Conservation (phyloP, 164 flowering plant genomes). For the Magnolia changhungtana region DNA sequence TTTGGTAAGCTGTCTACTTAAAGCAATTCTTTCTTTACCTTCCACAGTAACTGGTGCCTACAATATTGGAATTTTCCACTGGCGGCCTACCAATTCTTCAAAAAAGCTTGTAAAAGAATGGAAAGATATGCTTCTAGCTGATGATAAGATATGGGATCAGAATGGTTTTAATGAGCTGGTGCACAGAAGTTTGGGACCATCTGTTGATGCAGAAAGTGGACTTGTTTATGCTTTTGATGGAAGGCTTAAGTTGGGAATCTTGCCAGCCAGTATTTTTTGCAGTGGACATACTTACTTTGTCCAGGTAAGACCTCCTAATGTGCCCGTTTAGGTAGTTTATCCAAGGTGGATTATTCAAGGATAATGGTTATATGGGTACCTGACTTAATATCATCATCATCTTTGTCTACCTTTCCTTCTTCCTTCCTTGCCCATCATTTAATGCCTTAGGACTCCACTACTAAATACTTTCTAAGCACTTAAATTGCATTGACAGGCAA, state of each 20-base stretch:
- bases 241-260: conserved; percentile 74
- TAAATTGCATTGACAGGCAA: conserved; percentile 45
- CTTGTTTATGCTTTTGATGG: conserved; percentile 91
- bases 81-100: conserved; percentile 85
- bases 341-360: not conserved
- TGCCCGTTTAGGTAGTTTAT: conserved; percentile 5
- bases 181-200: conserved; percentile 72
- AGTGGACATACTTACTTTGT: conserved; percentile 98
- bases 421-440: not conserved
- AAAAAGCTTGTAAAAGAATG: conserved; percentile 81
- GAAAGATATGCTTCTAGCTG: conserved; percentile 79
- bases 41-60: conserved; percentile 65
- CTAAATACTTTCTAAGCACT: conserved; percentile 4
- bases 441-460: not conserved
- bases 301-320: conserved; percentile 49
- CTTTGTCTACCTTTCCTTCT: not conserved
- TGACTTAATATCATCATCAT: not conserved
- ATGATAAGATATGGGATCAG: conserved; percentile 97
- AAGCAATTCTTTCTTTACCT: conserved; percentile 5
- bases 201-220: conserved; percentile 81
- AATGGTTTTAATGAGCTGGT: conserved; percentile 88
- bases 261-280: conserved; percentile 94
- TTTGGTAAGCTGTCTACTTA: not conserved
- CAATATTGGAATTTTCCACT: conserved; percentile 96
- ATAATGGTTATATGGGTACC: not conserved